phyloP scores from a whole-genome alignment of 2,329 filamentous ascomycete species.

The Sporothrix protearum region DNA sequence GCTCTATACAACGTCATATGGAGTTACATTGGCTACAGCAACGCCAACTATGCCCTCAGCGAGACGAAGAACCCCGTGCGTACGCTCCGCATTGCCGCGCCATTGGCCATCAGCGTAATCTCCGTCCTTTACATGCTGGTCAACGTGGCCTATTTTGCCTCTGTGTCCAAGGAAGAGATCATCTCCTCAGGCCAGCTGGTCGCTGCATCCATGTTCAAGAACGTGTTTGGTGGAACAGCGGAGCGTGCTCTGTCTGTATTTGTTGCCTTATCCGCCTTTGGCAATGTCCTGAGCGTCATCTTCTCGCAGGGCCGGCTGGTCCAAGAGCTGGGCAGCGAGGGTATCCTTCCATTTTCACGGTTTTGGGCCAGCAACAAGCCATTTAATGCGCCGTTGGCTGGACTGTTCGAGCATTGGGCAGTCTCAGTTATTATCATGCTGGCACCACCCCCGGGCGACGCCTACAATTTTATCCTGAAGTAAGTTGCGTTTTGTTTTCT shows the following conservation, averaged over 20 bases:
- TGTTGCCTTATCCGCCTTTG: constrained; percentile 64
- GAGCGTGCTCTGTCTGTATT: constrained; percentile 62
- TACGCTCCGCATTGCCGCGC: constrained; percentile 63
- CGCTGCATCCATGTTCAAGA: constrained; percentile 54
- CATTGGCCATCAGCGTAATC: constrained; percentile 56
- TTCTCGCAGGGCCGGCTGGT: constrained; percentile 65
- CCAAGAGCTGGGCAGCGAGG: constrained; percentile 63
- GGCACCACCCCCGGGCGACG: constrained; percentile 63
- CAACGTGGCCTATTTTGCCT: constrained; percentile 65
- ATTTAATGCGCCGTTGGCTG: constrained; percentile 59
- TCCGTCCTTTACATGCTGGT: constrained; percentile 62
- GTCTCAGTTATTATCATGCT: constrained; percentile 64
- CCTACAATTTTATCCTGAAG: constrained; percentile 62
- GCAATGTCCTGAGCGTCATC: constrained; percentile 64
- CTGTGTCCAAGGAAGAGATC: constrained; percentile 52
- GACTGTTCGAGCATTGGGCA: constrained; percentile 61
- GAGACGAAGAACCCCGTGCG: constrained; percentile 64
- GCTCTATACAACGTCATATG: constrained; percentile 70
- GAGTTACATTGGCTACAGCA: constrained; percentile 65
- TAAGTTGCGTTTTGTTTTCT: constrained; percentile 34
- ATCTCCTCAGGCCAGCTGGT: constrained; percentile 50
- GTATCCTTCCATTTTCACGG: constrained; percentile 59
- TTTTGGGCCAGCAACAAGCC: constrained; percentile 63
- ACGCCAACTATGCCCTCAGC: constrained; percentile 63
- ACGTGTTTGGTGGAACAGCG: constrained; percentile 52